phyloP scores from a whole-genome alignment of 1,139 yeast genomes.

The Schwanniomyces etchellsii region DNA sequence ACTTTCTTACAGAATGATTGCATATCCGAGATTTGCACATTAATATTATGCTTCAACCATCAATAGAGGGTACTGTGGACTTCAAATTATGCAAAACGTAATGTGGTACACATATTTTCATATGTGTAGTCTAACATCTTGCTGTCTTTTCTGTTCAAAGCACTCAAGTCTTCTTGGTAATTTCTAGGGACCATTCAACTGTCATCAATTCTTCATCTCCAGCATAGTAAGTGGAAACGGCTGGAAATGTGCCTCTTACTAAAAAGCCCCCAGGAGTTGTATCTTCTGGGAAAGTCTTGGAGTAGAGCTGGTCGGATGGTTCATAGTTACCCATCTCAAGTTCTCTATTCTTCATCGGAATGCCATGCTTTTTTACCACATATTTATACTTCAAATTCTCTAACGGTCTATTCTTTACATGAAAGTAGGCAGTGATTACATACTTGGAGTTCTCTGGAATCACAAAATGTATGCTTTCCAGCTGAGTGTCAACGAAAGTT shows the following conservation, averaged over 20 bases:
- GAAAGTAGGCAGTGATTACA: slow-evolving; percentile 28
- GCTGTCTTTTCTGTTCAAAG: too few species aligned
- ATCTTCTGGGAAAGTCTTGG: slow-evolving; percentile 29
- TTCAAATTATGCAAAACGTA: too few species aligned
- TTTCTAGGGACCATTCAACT: slow-evolving; percentile 32
- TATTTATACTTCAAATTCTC: slow-evolving; percentile 32
- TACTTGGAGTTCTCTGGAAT: slow-evolving; percentile 39
- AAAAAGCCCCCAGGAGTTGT: slow-evolving; percentile 39
- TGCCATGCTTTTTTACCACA: slow-evolving; percentile 34
- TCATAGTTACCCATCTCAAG: slow-evolving; percentile 27
- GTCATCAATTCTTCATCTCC: slow-evolving; percentile 24
- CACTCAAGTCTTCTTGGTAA: slow-evolving; percentile 21
- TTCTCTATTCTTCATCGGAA: slow-evolving; percentile 28
- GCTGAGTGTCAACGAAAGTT: slow-evolving; percentile 12
- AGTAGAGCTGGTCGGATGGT: slow-evolving; percentile 25
- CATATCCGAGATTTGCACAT: too few species aligned
- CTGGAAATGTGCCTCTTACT: slow-evolving; percentile 31
- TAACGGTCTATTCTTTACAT: slow-evolving; percentile 25
- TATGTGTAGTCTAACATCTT: too few species aligned
- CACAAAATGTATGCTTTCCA: slow-evolving; percentile 10
- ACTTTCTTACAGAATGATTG: too few species aligned
- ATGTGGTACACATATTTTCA: too few species aligned
- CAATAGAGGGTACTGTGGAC: too few species aligned
- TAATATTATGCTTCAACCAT: too few species aligned
- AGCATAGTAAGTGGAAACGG: slow-evolving; percentile 29